Conservation (phyloP, 257 asterid species). For the Rehmannia glutinosa region DNA sequence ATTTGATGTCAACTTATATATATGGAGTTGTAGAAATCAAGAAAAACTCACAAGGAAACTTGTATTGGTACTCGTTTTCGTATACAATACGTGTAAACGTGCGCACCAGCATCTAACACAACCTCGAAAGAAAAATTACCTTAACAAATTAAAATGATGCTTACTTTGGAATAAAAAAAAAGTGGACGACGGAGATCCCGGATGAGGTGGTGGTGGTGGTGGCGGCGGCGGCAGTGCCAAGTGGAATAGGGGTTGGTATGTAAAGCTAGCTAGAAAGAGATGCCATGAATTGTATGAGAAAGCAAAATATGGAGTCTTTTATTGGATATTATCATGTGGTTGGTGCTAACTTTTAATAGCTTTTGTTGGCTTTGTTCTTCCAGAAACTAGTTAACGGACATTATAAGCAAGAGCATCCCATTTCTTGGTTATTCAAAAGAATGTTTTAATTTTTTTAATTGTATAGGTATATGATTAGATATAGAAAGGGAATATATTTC, state of each 20-base stretch:
- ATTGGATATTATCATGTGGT: constrained; percentile 20
- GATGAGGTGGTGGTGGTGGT: constrained; percentile 2
- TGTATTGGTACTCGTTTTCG: background rate
- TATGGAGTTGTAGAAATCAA: background rate
- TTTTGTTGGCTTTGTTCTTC: constrained; percentile 20
- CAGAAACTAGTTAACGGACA: constrained; percentile 19
- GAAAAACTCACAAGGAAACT: background rate
- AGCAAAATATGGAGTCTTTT: constrained; percentile 23
- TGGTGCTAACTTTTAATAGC: constrained; percentile 32
- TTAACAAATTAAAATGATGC: no score
- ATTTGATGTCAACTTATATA: background rate
- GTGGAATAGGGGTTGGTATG: no score
- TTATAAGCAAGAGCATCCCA: constrained; percentile 23
- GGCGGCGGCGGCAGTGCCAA: constrained; percentile 10
- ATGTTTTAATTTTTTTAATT: background rate
- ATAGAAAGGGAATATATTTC: background rate
- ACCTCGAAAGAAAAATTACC: no score
- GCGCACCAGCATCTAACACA: no score
- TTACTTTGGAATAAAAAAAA: background rate
- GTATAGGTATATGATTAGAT: background rate
- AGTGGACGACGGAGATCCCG: background rate
- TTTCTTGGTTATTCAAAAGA: background rate
- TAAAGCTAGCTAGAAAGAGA: background rate
- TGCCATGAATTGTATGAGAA: no score
- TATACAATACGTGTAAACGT: background rate